Conservation (phyloP, 1,284 basidiomycete genomes). For the Rhodotorula sp. region DNA sequence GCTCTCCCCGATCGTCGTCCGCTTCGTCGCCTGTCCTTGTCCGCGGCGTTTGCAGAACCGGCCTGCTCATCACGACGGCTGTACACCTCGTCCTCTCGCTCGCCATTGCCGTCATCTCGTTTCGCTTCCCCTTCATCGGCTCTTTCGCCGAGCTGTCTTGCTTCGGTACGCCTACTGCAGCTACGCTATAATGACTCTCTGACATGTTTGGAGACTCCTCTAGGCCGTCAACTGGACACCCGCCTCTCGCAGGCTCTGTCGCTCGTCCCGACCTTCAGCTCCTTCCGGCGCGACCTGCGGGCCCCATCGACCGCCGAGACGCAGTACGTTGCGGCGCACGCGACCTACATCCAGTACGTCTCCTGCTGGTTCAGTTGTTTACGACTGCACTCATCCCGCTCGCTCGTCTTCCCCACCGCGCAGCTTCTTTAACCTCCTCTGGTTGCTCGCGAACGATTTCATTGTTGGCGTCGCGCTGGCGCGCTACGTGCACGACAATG, state of each 20-base stretch:
- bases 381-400: not conserved
- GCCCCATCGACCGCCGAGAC: not conserved
- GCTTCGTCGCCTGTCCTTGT: fast-evolving
- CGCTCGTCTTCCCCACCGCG: not conserved
- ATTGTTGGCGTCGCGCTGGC: slow-evolving; percentile 75
- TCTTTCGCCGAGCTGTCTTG: not conserved
- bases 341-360: slow-evolving; percentile 60
- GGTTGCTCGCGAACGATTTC: slow-evolving; percentile 87
- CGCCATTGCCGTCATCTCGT: not conserved
- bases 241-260: slow-evolving; percentile 23
- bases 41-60: not conserved
- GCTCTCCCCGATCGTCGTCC: not conserved
- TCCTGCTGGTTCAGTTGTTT: slow-evolving; percentile 8
- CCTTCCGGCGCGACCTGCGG: not conserved
- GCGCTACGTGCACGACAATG: slow-evolving; percentile 67
- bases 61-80: slow-evolving; percentile 1
- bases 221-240: slow-evolving; percentile 32
- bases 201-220: not conserved
- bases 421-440: slow-evolving; percentile 87
- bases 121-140: not conserved
- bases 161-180: not conserved
- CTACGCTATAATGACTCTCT: not conserved
- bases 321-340: slow-evolving; percentile 17
- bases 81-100: not conserved
- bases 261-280: slow-evolving; percentile 15